Evolutionary conservation across 148 eudicot species (phyloP).

Genomic region (Diospyros lotus): DNA sequence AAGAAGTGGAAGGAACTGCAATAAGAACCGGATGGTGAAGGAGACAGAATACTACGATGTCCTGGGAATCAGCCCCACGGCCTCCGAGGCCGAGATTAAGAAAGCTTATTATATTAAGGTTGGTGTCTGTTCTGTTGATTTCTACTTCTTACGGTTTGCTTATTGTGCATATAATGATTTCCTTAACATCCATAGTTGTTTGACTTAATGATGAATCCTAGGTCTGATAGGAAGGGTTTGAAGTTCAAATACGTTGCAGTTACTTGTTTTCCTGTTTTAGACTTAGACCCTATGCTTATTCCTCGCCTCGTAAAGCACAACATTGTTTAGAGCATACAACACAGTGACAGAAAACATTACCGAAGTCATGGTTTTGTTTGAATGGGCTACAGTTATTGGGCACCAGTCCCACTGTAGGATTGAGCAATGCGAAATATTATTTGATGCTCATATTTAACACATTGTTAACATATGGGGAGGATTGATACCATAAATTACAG

Average conservation of each 20-base stretch:
- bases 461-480: no score
- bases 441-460: no score
- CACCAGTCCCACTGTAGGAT: background rate
- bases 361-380: no score
- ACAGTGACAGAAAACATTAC: no score
- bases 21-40: constrained; percentile 55
- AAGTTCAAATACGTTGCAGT: background rate
- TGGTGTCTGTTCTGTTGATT: background rate
- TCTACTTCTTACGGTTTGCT: no score
- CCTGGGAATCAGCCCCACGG: constrained; percentile 70
- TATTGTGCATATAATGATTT: no score
- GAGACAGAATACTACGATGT: constrained; percentile 83
- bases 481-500: no score
- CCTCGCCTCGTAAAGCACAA: background rate
- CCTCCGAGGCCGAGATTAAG: constrained; percentile 77
- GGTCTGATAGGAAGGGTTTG: background rate
- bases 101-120: constrained; percentile 91
- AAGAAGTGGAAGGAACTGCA: background rate
- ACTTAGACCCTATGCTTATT: background rate
- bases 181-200: background rate
- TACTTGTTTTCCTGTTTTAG: background rate
- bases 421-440: background rate
- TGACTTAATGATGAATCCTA: background rate
- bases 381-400: no score
- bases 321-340: background rate